Evolutionary conservation across 305 asterid genomes (phyloP).

Genomic region (Lippia alba): DNA sequence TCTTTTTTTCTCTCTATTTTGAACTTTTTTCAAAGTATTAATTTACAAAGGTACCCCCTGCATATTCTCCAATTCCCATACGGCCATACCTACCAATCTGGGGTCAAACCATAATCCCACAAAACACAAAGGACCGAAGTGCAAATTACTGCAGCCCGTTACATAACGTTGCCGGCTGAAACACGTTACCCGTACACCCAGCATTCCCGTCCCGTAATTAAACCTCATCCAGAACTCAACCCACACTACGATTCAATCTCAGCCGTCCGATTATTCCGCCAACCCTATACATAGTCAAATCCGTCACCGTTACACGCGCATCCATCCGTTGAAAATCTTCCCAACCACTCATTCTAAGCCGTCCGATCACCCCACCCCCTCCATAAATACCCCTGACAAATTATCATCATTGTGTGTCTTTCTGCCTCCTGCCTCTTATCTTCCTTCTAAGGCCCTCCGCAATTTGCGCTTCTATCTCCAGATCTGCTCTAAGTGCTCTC

Average conservation of each 20-base stretch:
- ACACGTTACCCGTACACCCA: constrained; percentile 27
- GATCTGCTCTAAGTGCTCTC: constrained; percentile 12
- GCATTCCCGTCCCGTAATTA: constrained; percentile 29
- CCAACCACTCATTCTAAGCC: constrained; percentile 27
- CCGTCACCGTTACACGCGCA: constrained; percentile 21
- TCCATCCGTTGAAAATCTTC: constrained; percentile 29
- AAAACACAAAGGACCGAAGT: constrained; percentile 7
- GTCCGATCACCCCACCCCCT: constrained; percentile 32
- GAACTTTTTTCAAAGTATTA: no score
- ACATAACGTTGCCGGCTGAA: neutral
- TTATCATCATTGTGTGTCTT: neutral
- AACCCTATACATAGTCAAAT: constrained; percentile 19
- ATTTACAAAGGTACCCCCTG: no score
- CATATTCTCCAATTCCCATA: no score
- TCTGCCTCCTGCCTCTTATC: neutral
- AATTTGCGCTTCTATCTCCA: neutral
- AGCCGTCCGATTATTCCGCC: constrained; percentile 40
- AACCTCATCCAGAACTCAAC: constrained; percentile 45
- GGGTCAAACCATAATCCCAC: constrained; percentile 12
- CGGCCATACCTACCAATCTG: neutral
- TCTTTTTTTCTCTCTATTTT: no score
- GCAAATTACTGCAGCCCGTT: neutral
- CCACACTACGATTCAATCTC: constrained; percentile 28
- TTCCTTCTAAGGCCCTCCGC: neutral
- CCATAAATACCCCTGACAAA: constrained; percentile 24